These are phyloP conservation scores for Acanthochlamys bracteata DNA, from an alignment of 106 monocot species.

Conservation along the genomic window DNA sequence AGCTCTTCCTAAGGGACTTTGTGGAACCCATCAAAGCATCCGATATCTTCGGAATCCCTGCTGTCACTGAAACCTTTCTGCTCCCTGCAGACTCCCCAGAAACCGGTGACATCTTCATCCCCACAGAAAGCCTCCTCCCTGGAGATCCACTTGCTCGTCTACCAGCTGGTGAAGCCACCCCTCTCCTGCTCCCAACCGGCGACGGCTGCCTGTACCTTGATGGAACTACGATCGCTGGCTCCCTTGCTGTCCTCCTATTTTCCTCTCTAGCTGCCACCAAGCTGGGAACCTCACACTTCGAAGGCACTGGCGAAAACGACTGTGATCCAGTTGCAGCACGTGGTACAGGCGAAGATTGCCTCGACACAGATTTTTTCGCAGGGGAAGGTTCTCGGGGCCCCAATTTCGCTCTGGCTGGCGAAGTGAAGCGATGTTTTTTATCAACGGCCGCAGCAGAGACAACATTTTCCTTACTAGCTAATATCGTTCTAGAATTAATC, in stretches of 20 bases:
- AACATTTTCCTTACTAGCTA: constrained; percentile 34
- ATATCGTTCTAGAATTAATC: constrained; percentile 3
- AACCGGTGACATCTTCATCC: constrained; percentile 41
- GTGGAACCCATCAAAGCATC: constrained; percentile 25
- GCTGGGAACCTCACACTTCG: constrained; percentile 83
- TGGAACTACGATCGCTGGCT: constrained; percentile 86
- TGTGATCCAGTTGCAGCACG: constrained; percentile 26
- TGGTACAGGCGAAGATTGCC: constrained; percentile 28
- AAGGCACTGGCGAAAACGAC: constrained; percentile 73
- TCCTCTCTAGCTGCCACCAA: constrained; percentile 86
- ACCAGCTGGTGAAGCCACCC: constrained; percentile 35
- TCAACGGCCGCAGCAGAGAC: neutral
- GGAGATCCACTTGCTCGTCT: constrained; percentile 60
- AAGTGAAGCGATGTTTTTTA: constrained; percentile 50
- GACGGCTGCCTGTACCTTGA: constrained; percentile 91
- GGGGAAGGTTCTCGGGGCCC: neutral
- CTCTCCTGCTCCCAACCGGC: constrained; percentile 33
- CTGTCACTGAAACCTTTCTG: constrained; percentile 48
- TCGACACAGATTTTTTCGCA: constrained; percentile 6
- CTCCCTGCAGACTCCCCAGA: constrained; percentile 34
- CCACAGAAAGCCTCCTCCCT: constrained; percentile 53
- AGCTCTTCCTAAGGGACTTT: constrained; percentile 59
- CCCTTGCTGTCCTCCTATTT: constrained; percentile 50
- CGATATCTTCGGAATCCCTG: constrained; percentile 49
- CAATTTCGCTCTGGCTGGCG: constrained; percentile 38